Evolutionary conservation across 441 rosid genomes (phyloP).

Genomic region (Mallotus japonicus): DNA sequence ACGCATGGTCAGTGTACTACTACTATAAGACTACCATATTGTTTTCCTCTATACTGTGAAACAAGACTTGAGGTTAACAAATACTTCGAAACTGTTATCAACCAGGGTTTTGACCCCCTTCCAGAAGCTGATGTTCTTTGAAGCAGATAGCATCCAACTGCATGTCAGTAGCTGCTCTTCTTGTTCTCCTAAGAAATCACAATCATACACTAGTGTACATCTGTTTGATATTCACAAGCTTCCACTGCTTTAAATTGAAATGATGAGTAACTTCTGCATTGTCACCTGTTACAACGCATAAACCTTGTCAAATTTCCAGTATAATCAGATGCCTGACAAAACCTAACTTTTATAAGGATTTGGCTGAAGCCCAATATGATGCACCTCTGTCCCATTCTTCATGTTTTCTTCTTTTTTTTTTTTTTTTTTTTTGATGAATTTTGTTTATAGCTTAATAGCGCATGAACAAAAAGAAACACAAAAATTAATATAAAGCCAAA

Average conservation of each 20-base stretch:
- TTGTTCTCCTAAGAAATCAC: conserved; percentile 27
- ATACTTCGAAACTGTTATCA: conserved; percentile 29
- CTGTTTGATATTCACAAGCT: conserved; percentile 52
- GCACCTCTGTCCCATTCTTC: not conserved
- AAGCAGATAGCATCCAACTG: conserved; percentile 24
- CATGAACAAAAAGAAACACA: not conserved
- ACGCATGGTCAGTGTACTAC: conserved; percentile 30
- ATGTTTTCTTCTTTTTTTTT: not conserved
- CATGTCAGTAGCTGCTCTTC: conserved; percentile 30
- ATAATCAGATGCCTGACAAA: not conserved
- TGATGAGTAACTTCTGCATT: not conserved
- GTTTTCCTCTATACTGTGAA: conserved; percentile 24
- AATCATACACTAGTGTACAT: conserved; percentile 41
- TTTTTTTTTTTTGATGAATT: no score
- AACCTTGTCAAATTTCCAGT: not conserved
- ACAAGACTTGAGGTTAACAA: conserved; percentile 19
- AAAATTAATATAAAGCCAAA: not conserved
- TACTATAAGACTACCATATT: conserved; percentile 26
- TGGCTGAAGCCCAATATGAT: not conserved
- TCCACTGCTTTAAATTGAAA: conserved; percentile 16
- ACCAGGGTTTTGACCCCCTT: conserved; percentile 5
- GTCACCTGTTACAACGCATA: conserved; percentile 7
- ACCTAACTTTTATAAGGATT: not conserved
- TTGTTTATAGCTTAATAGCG: no score
- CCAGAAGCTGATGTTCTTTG: conserved; percentile 16